A percentile compares a stretch with the other conserved stretches of the same genome.
These are phyloP conservation scores for Chamaenerion angustifolium DNA, from an alignment of 345 rosid species.

Conservation along the genomic window DNA sequence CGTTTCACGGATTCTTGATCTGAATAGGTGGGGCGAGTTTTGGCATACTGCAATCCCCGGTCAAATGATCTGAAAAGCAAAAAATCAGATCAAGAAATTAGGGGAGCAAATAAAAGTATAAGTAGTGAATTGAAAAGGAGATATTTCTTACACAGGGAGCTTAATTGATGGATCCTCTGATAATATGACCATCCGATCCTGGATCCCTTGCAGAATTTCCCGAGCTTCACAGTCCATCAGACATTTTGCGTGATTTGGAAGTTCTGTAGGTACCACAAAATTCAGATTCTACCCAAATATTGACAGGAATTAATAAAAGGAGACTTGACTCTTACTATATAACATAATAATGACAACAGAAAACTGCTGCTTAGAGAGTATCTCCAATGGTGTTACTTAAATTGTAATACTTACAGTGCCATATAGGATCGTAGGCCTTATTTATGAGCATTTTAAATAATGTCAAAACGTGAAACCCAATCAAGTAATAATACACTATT, in stretches of 20 bases:
- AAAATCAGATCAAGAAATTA: constrained; percentile 6
- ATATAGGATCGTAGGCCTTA: too few relatives aligned
- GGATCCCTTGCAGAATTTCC: constrained; percentile 48
- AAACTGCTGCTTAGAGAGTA: too few relatives aligned
- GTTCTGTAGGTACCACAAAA: constrained; percentile 30
- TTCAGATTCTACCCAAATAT: neutral
- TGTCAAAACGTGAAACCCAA: too few relatives aligned
- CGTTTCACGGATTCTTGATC: constrained; percentile 50
- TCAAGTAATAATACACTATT: too few relatives aligned
- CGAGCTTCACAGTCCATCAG: constrained; percentile 87
- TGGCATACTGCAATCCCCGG: constrained; percentile 47
- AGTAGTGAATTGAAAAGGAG: neutral
- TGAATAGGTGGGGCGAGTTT: constrained; percentile 27
- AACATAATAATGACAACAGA: too few relatives aligned
- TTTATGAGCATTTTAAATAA: too few relatives aligned
- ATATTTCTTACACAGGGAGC: constrained; percentile 54
- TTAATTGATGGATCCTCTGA: constrained; percentile 71
- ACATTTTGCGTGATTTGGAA: constrained; percentile 61
- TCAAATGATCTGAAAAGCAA: constrained; percentile 55
- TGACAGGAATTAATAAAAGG: too few relatives aligned
- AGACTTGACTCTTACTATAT: too few relatives aligned
- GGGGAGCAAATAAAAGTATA: neutral
- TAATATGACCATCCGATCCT: constrained; percentile 59
- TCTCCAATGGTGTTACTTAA: too few relatives aligned
- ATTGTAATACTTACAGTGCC: too few relatives aligned